These are phyloP conservation scores for Gynochthodes officinalis DNA, from an alignment of 257 asterid species.

Conservation along the genomic window DNA sequence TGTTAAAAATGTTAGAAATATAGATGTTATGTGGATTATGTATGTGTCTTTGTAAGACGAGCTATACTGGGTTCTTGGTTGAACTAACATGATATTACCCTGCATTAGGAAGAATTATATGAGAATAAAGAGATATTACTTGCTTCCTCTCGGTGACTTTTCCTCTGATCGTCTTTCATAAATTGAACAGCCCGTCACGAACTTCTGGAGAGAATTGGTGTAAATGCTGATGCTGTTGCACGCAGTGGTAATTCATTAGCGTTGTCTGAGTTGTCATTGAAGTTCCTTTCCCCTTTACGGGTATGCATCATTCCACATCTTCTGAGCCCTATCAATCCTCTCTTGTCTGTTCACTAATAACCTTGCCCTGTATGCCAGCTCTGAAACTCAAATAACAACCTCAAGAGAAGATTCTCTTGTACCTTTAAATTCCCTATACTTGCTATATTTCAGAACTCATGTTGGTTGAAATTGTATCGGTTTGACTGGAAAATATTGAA, in stretches of 20 bases:
- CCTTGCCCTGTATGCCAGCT: not conserved
- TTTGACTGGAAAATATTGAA: not conserved
- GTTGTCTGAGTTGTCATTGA: conserved; percentile 66
- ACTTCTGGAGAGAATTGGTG: conserved; percentile 65
- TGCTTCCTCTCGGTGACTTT: not conserved
- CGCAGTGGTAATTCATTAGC: conserved; percentile 75
- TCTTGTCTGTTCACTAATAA: not conserved
- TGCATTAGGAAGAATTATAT: not conserved
- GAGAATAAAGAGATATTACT: not conserved
- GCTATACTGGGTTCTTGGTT: not conserved
- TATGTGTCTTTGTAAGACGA: not conserved
- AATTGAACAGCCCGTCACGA: conserved; percentile 81
- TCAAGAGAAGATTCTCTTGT: not conserved
- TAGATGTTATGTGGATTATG: not conserved
- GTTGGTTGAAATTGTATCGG: not conserved
- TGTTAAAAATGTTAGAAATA: not conserved
- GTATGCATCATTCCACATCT: conserved; percentile 36
- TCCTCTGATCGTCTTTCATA: not conserved
- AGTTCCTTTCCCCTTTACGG: conserved; percentile 80
- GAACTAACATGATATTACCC: not conserved
- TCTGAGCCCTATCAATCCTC: not conserved
- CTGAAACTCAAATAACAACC: not conserved
- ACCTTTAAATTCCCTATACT: not conserved
- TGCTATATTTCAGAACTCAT: not conserved
- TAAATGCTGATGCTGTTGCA: conserved; percentile 77